Conservation (phyloP, 2,329 filamentous ascomycete species). For the Penicillium aurantiogriseum region DNA sequence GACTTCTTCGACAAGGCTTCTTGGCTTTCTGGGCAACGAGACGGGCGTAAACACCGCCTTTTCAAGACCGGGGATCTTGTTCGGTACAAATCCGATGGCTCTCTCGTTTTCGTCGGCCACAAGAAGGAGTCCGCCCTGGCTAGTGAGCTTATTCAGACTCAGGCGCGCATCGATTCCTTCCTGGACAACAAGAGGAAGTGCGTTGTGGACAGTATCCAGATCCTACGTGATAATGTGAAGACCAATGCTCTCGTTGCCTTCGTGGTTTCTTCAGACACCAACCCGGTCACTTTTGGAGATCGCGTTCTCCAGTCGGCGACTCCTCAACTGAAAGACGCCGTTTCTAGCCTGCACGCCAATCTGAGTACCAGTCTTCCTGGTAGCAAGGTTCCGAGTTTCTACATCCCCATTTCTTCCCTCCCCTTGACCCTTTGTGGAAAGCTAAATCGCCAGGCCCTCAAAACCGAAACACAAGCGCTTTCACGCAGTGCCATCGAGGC, state of each 20-base stretch:
- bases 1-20: constrained; percentile 51
- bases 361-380: constrained; percentile 28
- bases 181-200: constrained; percentile 19
- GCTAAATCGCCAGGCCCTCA: constrained; percentile 29
- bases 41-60: constrained; percentile 8
- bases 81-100: constrained; percentile 39
- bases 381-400: constrained; percentile 38
- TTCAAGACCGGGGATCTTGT: constrained; percentile 43
- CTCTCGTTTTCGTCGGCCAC: constrained; percentile 33
- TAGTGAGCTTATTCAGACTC: constrained; percentile 9
- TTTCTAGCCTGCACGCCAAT: constrained; percentile 19
- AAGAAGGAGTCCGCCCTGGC: constrained; percentile 17
- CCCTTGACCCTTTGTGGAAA: constrained; percentile 36
- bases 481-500: constrained; percentile 6
- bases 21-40: constrained; percentile 27
- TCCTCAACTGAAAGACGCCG: constrained; percentile 12
- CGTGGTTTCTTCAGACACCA: constrained; percentile 12
- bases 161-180: constrained; percentile 15
- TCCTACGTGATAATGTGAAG: neutral
- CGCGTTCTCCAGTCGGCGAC: constrained; percentile 15
- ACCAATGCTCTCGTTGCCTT: constrained; percentile 21
- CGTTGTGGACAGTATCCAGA: constrained; percentile 18
- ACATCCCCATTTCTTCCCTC: constrained; percentile 32
- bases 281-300: neutral
- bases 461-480: constrained; percentile 13